Evolutionary conservation across 306 rosid species (phyloP), one percentile per base, ranked within the genome.

Genomic region (Crotalaria pallida): DNA sequence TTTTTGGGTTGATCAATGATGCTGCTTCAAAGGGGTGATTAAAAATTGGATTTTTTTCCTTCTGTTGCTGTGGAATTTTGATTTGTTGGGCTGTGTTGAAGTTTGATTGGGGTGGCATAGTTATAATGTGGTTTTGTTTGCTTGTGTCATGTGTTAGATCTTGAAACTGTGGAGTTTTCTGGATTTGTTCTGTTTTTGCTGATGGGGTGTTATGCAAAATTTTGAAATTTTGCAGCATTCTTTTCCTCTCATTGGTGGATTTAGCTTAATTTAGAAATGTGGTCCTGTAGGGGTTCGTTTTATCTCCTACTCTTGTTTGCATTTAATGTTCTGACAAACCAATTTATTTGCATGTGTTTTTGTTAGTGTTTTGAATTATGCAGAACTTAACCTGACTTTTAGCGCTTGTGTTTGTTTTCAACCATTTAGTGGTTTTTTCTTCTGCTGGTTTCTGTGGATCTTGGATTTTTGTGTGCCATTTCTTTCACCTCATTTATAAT

Each of bases 111-210:
- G 31, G 12, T 6, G 45, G 43, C 47, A 43, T 23, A 1, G 16
- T 51, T 58, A 50, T 75, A 2, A n/a, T 45, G 74, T 34, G 41
- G 16, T 77, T 36, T 69, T 64, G 48, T 59, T 58, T 58, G 53
- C 34, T 62, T 71, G 59, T 18, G 33, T 45, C 48, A 57, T 33
- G 66, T 65, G 57, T 74, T 83, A 85, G 84, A 86, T 88, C 86
- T 84, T 73, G 67, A 67, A 69, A 44, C 33, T 65, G 65, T 43
- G 31, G 48, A 40, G 24, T 75, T 36, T 31, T 65, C 49, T 66
- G 67, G 22, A 33, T 62, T 77, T 58, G 53, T 57, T 36, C 5
- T 52, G 69, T 66, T 33, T 10, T 13, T 7, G 13, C 63, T 26
- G 40, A 38, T 38, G 18, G 44, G 36, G 15, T 38, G 9, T 74